Base-by-base conservation (phyloP, 805 yeast species). In the Lachancea fermentati region DNA sequence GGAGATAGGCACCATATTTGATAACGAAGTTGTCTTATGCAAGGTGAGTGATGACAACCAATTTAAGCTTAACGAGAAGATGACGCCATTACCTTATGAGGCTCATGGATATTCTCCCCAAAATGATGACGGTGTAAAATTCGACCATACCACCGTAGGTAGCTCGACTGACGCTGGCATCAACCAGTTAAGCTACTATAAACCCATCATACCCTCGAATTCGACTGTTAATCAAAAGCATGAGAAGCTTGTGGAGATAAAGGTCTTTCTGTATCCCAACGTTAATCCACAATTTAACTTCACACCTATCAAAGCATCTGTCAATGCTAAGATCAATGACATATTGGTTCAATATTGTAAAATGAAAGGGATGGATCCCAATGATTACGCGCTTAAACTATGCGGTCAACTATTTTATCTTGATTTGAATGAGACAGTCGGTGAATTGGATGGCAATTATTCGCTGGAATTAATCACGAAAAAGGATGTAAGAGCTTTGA, bases 21-120 rank as follows among this genome's bases (percentile, higher is more conserved):
- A 79, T 40, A 85, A 80, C 48, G 96, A 87, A 49, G 75, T 93
- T 41, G 95, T 94, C 0, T 57, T 93, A 9, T 80, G 87, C 38
- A 66, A 60, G 46, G 85, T 84, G 2, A 50, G 65, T 2, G 72
- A 68, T n/a, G 52, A 57, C 2, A 68, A 57, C 3, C 78, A 78
- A 42, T 63, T 63, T 26, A 39, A 54, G n/a, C 52, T 51, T 19
- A 81, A 83, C 54, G 78, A 75, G 40, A 47, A 42, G 1, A 61
- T 62, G 4, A 73, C 85, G 0, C 87, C 89, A 3, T 63, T 76
- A 28, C 75, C 82, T 0, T 55, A 58, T 46, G 50, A 48, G 30
- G 19, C 47, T 5, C 46, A 46, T 24, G 53, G 50, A 13, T 8
- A 29, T 6, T 6, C 31, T 8, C 15, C n/a, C 8, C 6, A 8